Conservation (phyloP, 2,329 filamentous ascomycete species). For the Calonectria henricotiae region DNA sequence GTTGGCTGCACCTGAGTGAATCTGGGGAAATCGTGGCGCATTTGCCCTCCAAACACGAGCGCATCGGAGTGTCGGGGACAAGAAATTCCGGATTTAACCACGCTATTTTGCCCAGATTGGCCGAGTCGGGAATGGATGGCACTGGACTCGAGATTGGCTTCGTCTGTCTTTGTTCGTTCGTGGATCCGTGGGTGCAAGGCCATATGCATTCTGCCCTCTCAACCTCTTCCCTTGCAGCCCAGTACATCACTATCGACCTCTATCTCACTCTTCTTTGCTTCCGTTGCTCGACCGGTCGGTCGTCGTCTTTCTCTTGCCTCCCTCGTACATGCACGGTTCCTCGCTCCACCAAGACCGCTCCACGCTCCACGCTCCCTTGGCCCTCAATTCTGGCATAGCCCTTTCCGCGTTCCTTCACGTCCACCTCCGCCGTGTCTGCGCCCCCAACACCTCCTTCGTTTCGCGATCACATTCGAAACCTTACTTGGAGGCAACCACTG, state of each 20-base stretch:
- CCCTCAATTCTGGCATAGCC: conserved; percentile 44
- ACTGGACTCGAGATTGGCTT: conserved; percentile 39
- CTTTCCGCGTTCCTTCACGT: conserved; percentile 44
- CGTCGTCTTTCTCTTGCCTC: conserved; percentile 35
- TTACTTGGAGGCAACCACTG: conserved; percentile 34
- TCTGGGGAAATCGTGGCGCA: conserved; percentile 43
- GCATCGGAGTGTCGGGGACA: conserved; percentile 35
- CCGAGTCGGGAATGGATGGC: conserved; percentile 33
- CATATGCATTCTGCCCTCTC: conserved; percentile 38
- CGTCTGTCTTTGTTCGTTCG: conserved; percentile 35
- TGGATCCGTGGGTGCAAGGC: conserved; percentile 39
- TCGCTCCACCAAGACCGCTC: conserved; percentile 51
- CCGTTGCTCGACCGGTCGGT: conserved; percentile 38
- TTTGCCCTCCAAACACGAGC: conserved; percentile 26
- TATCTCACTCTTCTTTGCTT: conserved; percentile 38
- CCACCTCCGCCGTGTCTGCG: conserved; percentile 41
- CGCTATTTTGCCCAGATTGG: conserved; percentile 38
- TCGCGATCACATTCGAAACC: conserved; percentile 34
- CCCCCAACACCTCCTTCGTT: conserved; percentile 34
- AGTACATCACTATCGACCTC: conserved; percentile 11
- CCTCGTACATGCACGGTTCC: conserved; percentile 49
- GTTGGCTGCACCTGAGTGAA: conserved; percentile 31
- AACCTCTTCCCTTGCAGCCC: conserved; percentile 15
- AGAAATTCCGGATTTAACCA: conserved; percentile 41
- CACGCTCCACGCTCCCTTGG: conserved; percentile 50